Percentiles rank a stretch among this genome's conserved stretches.
Conservation (phyloP, 2,329 filamentous ascomycete species). For the Furcasterigmium sp. region DNA sequence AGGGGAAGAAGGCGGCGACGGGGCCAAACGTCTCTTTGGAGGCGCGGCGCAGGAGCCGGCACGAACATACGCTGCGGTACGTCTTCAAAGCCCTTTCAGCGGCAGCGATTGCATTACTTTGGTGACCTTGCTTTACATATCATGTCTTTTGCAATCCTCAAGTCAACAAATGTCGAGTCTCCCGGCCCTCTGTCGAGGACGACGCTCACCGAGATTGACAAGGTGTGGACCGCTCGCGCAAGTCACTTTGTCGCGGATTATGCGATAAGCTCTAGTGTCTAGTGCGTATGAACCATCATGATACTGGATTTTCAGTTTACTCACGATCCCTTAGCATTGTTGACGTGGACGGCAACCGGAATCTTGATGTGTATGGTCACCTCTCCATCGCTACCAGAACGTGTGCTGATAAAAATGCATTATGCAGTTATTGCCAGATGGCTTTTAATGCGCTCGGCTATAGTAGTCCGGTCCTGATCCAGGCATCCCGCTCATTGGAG, state of each 20-base stretch:
- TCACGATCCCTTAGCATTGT: constrained; percentile 24
- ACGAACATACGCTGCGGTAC: constrained; percentile 57
- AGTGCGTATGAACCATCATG: constrained; percentile 18
- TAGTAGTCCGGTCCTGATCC: constrained; percentile 65
- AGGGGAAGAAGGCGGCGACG: constrained; percentile 62
- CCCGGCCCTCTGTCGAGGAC: constrained; percentile 31
- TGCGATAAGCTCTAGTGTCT: constrained; percentile 44
- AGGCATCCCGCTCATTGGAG: constrained; percentile 60
- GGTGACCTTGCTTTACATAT: too few species aligned
- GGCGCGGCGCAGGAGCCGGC: constrained; percentile 58
- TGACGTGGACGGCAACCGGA: constrained; percentile 42
- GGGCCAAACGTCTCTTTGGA: constrained; percentile 70
- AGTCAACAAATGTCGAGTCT: constrained; percentile 16
- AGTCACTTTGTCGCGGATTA: constrained; percentile 48
- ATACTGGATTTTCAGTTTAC: too few species aligned
- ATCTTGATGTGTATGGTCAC: constrained; percentile 36
- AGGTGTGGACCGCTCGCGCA: constrained; percentile 43
- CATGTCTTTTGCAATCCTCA: too few species aligned
- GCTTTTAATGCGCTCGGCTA: constrained; percentile 82
- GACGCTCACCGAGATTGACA: constrained; percentile 32
- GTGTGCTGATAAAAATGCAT: constrained; percentile 5
- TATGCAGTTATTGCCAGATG: constrained; percentile 65
- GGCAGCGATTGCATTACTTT: constrained; percentile 64
- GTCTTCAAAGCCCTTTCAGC: constrained; percentile 58
- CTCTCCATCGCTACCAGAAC: neutral